These are phyloP conservation scores for Toxicodendron radicans DNA, from an alignment of 345 rosid species.

Conservation along the genomic window DNA sequence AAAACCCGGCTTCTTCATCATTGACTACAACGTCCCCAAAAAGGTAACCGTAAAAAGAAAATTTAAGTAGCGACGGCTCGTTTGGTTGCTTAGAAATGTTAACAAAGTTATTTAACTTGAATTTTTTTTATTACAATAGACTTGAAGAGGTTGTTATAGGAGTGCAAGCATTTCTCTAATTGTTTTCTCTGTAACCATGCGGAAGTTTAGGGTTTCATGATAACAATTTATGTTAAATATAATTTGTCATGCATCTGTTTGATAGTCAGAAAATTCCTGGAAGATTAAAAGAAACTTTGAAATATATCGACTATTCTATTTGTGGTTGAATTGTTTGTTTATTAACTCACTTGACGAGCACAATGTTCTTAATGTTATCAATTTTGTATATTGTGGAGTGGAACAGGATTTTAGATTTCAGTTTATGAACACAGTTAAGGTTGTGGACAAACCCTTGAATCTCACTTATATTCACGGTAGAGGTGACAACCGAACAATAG, in stretches of 20 bases:
- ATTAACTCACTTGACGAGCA: background rate
- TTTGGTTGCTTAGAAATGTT: background rate
- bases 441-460: constrained; percentile 80
- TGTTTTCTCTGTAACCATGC: background rate
- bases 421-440: constrained; percentile 76
- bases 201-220: background rate
- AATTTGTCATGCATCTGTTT: background rate
- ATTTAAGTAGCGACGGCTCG: background rate
- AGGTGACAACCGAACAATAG: constrained; percentile 60
- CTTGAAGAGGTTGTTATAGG: background rate
- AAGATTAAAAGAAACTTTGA: background rate
- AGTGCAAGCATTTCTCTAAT: background rate
- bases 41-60: constrained; percentile 36
- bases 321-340: background rate
- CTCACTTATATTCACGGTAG: constrained; percentile 74
- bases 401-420: constrained; percentile 85
- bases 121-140: background rate
- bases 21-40: constrained; percentile 81
- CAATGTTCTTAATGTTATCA: background rate
- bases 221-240: background rate
- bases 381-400: background rate
- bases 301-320: background rate
- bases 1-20: constrained; percentile 78
- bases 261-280: background rate
- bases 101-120: background rate